Conservation (phyloP, 2,329 filamentous ascomycete genomes). For the Stemphylium lycopersici region DNA sequence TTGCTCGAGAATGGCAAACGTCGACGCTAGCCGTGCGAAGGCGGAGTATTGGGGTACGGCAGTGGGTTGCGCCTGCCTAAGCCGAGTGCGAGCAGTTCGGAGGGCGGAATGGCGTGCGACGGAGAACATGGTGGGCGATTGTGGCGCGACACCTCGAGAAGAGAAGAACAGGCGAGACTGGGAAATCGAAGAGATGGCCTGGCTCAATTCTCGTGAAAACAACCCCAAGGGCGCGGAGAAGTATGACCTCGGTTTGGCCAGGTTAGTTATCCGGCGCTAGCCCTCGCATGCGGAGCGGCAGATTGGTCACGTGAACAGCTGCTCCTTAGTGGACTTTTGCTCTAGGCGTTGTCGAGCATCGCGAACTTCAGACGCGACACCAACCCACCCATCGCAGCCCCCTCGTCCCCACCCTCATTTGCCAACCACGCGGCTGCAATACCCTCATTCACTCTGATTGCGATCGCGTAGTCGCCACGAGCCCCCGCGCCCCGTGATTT, state of each 20-base stretch:
- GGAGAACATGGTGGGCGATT: constrained; percentile 43
- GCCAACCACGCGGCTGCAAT: constrained; percentile 19
- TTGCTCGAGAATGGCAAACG: constrained; percentile 91
- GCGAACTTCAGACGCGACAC: constrained; percentile 42
- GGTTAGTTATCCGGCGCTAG: constrained; percentile 26
- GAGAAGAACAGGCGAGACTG: background rate
- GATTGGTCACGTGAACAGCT: constrained; percentile 23
- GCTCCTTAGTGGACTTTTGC: constrained; percentile 24
- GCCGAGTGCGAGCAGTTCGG: constrained; percentile 52
- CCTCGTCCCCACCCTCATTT: constrained; percentile 36
- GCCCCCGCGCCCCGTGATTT: constrained; percentile 21
- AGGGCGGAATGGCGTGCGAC: constrained; percentile 45
- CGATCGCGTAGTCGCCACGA: constrained; percentile 12
- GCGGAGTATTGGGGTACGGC: constrained; percentile 57
- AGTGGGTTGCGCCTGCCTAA: constrained; percentile 46
- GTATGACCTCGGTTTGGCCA: constrained; percentile 40
- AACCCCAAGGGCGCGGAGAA: constrained; percentile 11
- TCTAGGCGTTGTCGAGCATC: constrained; percentile 29
- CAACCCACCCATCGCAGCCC: constrained; percentile 33
- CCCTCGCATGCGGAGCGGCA: constrained; percentile 13
- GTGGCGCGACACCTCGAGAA: constrained; percentile 4
- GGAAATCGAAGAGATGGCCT: background rate
- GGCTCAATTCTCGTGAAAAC: constrained; percentile 7
- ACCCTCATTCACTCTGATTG: background rate
- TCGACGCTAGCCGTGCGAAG: constrained; percentile 76